Evolutionary conservation across 2,329 filamentous ascomycete genomes (phyloP).

Genomic region (Arthrobotrys iridis): DNA sequence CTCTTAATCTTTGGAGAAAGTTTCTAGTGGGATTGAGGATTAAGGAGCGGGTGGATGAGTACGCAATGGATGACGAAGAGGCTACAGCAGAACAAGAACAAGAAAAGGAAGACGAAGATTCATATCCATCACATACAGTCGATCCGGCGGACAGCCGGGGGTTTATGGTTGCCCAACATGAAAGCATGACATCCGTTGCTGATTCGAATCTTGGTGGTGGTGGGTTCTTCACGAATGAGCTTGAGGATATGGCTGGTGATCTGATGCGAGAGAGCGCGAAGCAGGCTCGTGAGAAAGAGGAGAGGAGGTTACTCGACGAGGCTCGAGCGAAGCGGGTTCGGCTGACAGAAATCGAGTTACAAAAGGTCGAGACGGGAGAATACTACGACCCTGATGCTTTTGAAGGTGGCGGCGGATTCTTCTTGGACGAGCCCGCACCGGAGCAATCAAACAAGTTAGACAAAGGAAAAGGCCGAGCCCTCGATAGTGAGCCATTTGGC

Average conservation of each 20-base stretch:
- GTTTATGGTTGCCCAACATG: constrained; percentile 60
- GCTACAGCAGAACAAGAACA: neutral
- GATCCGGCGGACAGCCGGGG: constrained; percentile 33
- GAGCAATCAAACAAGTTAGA: neutral
- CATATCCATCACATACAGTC: constrained; percentile 63
- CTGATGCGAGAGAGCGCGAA: constrained; percentile 7
- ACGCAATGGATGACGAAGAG: constrained; percentile 59
- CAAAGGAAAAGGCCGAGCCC: constrained; percentile 7
- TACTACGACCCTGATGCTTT: constrained; percentile 26
- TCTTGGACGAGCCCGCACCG: neutral
- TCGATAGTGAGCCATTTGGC: neutral
- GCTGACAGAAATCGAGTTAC: constrained; percentile 16
- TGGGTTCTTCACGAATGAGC: constrained; percentile 38
- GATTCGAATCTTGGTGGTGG: constrained; percentile 22
- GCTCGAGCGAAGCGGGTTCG: neutral
- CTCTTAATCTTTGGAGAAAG: constrained; percentile 69
- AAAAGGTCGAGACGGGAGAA: neutral
- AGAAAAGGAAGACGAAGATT: constrained; percentile 62
- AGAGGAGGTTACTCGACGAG: constrained; percentile 12
- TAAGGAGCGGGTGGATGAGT: constrained; percentile 75
- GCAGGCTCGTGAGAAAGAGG: neutral
- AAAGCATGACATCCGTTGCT: constrained; percentile 56
- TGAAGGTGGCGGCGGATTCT: constrained; percentile 22
- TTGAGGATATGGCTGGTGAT: constrained; percentile 25
- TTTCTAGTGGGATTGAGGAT: constrained; percentile 74